Conservation (phyloP, 352 stramenopile genomes). For the Globisporangium paddicum region DNA sequence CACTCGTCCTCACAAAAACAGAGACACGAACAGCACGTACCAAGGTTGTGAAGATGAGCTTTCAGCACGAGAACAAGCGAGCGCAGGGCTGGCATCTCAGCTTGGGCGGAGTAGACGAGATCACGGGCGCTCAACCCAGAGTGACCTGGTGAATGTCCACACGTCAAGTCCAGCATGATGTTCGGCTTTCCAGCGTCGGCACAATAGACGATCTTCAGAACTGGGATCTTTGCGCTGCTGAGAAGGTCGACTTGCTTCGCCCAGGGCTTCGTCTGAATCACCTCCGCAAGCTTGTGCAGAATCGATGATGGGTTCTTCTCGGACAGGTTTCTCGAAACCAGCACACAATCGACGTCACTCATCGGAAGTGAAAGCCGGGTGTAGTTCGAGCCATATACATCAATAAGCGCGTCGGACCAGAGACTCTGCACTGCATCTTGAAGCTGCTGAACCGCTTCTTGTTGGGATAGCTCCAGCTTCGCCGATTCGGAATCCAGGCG, state of each 20-base stretch:
- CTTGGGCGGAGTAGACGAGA: slow-evolving; percentile 89
- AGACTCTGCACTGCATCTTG: slow-evolving; percentile 43
- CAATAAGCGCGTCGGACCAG: slow-evolving; percentile 89
- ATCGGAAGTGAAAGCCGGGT: slow-evolving; percentile 93
- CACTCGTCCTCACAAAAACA: not conserved
- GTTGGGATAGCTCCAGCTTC: slow-evolving; percentile 34
- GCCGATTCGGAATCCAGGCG: slow-evolving; percentile 38
- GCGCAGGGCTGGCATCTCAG: slow-evolving; percentile 91
- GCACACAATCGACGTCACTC: slow-evolving; percentile 97
- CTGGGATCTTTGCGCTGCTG: slow-evolving; percentile 92
- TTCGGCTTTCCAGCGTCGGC: slow-evolving; percentile 21
- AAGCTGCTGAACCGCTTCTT: slow-evolving; percentile 42
- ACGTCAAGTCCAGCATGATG: slow-evolving; percentile 92
- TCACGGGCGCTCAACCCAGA: slow-evolving; percentile 91
- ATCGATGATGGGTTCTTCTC: slow-evolving; percentile 80
- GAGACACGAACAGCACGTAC: slow-evolving; percentile 19
- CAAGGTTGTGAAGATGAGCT: slow-evolving; percentile 52
- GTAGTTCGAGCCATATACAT: slow-evolving; percentile 96
- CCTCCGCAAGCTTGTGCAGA: slow-evolving; percentile 86
- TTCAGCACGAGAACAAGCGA: slow-evolving; percentile 96
- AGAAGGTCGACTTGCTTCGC: slow-evolving; percentile 91
- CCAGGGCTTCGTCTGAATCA: slow-evolving; percentile 77
- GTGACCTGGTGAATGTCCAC: slow-evolving; percentile 91
- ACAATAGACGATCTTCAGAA: slow-evolving; percentile 91
- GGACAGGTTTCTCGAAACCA: slow-evolving; percentile 77